Percentiles rank a stretch among this genome's conserved stretches.
Evolutionary conservation across 441 rosid genomes (phyloP).

Genomic region (Erodium moschatum): DNA sequence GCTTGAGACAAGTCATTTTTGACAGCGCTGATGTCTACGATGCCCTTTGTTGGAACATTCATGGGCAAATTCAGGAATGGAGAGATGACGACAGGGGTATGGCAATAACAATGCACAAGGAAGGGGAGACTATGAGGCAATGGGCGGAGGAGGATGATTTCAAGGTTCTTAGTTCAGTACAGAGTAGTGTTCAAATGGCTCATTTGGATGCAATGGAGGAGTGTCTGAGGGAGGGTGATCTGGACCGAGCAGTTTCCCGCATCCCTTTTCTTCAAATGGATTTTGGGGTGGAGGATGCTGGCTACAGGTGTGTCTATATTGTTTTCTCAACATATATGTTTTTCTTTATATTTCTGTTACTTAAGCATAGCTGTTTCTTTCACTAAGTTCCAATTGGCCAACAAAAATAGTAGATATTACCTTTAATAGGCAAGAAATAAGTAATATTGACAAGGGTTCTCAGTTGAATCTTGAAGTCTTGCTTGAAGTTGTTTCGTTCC

Average conservation of each 20-base stretch:
- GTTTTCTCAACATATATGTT: neutral
- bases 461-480: neutral
- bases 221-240: slow-evolving; percentile 39
- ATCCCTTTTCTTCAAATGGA: slow-evolving; percentile 62
- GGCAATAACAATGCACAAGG: slow-evolving; percentile 36
- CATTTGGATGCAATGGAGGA: slow-evolving; percentile 62
- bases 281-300: slow-evolving; percentile 55
- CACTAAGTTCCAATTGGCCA: neutral
- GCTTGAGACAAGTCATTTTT: slow-evolving; percentile 44
- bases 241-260: slow-evolving; percentile 43
- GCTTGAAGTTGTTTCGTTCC: no score
- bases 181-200: slow-evolving; percentile 52
- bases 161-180: slow-evolving; percentile 47
- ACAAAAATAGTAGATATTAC: neutral
- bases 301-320: slow-evolving; percentile 48
- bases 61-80: slow-evolving; percentile 48
- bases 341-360: neutral
- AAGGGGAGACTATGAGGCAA: slow-evolving; percentile 23
- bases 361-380: neutral
- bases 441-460: neutral
- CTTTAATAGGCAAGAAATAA: neutral
- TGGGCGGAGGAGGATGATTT: slow-evolving; percentile 33
- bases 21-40: slow-evolving; percentile 61
- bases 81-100: slow-evolving; percentile 32
- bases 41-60: slow-evolving; percentile 56